Percentiles rank a stretch among this genome's conserved stretches.
Evolutionary conservation across 805 yeast genomes (phyloP).

Genomic region (Ogataea dorogensis): DNA sequence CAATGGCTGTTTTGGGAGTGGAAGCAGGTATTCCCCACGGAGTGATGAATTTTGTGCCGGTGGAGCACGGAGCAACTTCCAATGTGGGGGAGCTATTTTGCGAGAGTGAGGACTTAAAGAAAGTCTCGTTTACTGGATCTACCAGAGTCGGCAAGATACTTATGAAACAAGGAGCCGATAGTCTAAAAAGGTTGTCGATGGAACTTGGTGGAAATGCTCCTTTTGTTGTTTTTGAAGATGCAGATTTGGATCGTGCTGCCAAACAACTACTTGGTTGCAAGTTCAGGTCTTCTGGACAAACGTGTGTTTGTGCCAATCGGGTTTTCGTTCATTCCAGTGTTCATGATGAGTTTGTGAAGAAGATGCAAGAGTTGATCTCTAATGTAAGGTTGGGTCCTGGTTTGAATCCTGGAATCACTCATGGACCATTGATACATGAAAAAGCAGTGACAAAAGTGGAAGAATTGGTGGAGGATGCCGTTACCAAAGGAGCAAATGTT

Average conservation of each 20-base stretch:
- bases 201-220: constrained; percentile 86
- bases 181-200: constrained; percentile 66
- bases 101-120: constrained; percentile 51
- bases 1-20: constrained; percentile 57
- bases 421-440: constrained; percentile 70
- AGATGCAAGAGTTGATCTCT: constrained; percentile 41
- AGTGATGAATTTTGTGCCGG: constrained; percentile 61
- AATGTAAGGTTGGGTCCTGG: constrained; percentile 64
- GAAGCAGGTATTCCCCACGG: constrained; percentile 74
- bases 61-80: constrained; percentile 38
- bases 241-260: constrained; percentile 62
- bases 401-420: constrained; percentile 53
- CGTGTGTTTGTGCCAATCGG: constrained; percentile 76
- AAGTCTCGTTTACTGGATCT: constrained; percentile 77
- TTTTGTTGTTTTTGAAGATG: constrained; percentile 69
- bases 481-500: constrained; percentile 56
- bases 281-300: constrained; percentile 75
- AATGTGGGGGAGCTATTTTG: constrained; percentile 57
- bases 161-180: constrained; percentile 55
- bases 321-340: constrained; percentile 59
- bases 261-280: constrained; percentile 59
- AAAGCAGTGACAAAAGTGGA: constrained; percentile 58
- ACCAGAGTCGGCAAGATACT: constrained; percentile 69
- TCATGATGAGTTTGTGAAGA: constrained; percentile 55
- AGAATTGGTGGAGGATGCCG: constrained; percentile 61